Evolutionary conservation across 1,139 yeast genomes (phyloP).

Genomic region (Saccharomycopsis phalli): DNA sequence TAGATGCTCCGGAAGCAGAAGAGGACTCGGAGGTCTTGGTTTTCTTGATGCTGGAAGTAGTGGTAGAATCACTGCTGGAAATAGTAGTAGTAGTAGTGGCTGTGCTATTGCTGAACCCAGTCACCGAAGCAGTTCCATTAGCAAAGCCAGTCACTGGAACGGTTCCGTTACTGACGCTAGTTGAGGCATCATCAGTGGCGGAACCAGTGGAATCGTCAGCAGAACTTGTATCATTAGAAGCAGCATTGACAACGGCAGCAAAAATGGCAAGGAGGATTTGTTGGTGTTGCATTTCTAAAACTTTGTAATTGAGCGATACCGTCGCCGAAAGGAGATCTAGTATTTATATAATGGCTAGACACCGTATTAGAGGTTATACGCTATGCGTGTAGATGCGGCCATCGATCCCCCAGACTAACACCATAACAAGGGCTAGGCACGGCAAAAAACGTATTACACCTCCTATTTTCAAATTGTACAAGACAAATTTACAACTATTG

Average conservation of each 20-base stretch:
- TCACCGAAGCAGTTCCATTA: not conserved
- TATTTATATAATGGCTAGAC: too few relatives aligned
- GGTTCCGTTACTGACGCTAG: not conserved
- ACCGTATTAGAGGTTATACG: too few relatives aligned
- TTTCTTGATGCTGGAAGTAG: not conserved
- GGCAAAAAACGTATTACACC: too few relatives aligned
- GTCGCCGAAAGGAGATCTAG: too few relatives aligned
- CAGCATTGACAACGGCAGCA: not conserved
- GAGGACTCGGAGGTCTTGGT: not conserved
- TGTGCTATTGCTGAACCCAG: not conserved
- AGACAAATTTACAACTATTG: too few relatives aligned
- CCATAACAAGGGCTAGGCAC: too few relatives aligned
- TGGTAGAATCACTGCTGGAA: not conserved
- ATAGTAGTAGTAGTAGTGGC: not conserved
- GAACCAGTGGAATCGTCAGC: constrained; percentile 1
- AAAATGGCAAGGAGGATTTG: not conserved
- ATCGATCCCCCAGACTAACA: too few relatives aligned
- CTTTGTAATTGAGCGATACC: too few relatives aligned
- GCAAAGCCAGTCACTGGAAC: not conserved
- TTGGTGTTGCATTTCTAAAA: too few relatives aligned
- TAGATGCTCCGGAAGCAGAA: not conserved
- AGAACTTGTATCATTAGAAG: not conserved
- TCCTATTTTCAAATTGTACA: too few relatives aligned
- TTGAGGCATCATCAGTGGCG: constrained; percentile 2
- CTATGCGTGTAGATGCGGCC: too few relatives aligned